Evolutionary conservation across 306 rosid species (phyloP).

Genomic region (Dicorynia guianensis): DNA sequence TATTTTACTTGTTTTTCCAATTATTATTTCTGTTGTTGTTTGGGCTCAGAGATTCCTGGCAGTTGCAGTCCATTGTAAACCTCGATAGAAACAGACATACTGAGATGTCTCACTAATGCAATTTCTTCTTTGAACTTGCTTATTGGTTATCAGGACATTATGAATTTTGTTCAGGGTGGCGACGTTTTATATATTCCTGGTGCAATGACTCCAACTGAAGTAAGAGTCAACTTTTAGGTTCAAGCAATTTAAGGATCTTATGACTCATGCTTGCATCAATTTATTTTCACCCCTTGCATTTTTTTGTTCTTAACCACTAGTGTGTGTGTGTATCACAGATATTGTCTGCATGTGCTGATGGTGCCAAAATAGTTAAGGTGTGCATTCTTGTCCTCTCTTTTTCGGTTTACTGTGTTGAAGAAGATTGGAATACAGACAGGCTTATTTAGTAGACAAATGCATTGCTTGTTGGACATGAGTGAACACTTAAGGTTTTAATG

Average conservation of each 20-base stretch:
- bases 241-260: constrained; percentile 8
- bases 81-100: background rate
- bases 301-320: constrained; percentile 5
- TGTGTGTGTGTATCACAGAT: constrained; percentile 61
- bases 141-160: constrained; percentile 61
- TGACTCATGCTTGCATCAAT: constrained; percentile 19
- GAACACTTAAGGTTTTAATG: background rate
- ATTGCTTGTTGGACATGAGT: constrained; percentile 19
- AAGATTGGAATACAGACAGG: background rate
- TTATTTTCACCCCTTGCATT: constrained; percentile 16
- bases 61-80: constrained; percentile 23
- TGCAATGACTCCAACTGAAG: constrained; percentile 96
- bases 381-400: constrained; percentile 25
- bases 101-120: constrained; percentile 4
- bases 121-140: constrained; percentile 16
- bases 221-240: constrained; percentile 51
- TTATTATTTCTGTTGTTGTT: background rate
- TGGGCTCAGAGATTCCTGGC: constrained; percentile 18
- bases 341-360: constrained; percentile 69
- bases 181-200: constrained; percentile 89
- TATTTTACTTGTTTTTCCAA: background rate
- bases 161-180: constrained; percentile 50
- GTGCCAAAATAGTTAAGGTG: constrained; percentile 88
- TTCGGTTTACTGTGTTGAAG: constrained; percentile 23
- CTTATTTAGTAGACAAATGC: constrained; percentile 8